Percentiles rank a stretch among this genome's conserved stretches.
Evolutionary conservation across 225 moss, liverwort and hornwort species (phyloP).

Genomic region (Asterella californica): DNA sequence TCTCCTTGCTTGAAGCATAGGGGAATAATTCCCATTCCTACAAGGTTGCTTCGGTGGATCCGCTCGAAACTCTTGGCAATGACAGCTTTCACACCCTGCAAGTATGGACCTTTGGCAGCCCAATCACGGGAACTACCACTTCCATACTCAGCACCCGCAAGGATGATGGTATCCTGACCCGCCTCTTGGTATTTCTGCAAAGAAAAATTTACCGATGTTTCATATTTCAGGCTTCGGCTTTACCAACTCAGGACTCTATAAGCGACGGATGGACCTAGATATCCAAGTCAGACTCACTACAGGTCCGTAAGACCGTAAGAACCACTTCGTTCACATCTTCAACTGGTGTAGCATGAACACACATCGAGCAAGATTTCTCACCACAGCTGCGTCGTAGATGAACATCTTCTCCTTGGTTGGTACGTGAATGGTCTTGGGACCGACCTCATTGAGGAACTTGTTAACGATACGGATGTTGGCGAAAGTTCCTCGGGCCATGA

Average conservation of each 20-base stretch:
- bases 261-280: neutral
- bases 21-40: constrained; percentile 92
- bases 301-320: neutral
- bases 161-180: constrained; percentile 67
- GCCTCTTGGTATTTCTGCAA: constrained; percentile 78
- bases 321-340: neutral
- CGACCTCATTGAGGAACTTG: constrained; percentile 84
- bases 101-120: constrained; percentile 93
- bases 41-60: constrained; percentile 95
- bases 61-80: constrained; percentile 99
- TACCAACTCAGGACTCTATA: neutral
- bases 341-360: no score
- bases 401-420: constrained; percentile 77
- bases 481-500: constrained; percentile 96
- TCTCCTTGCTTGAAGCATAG: constrained; percentile 85
- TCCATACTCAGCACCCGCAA: constrained; percentile 95
- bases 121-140: constrained; percentile 99
- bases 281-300: neutral
- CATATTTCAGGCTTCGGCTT: neutral
- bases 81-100: constrained; percentile 96
- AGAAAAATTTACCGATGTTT: neutral
- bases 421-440: constrained; percentile 79
- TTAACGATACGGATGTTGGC: constrained; percentile 95
- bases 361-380: constrained; percentile 7
- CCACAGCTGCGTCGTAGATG: constrained; percentile 79